A percentile compares a stretch with the other conserved stretches of the same genome.
These are phyloP conservation scores for Erodium moschatum DNA, from an alignment of 441 rosid species.

Conservation along the genomic window DNA sequence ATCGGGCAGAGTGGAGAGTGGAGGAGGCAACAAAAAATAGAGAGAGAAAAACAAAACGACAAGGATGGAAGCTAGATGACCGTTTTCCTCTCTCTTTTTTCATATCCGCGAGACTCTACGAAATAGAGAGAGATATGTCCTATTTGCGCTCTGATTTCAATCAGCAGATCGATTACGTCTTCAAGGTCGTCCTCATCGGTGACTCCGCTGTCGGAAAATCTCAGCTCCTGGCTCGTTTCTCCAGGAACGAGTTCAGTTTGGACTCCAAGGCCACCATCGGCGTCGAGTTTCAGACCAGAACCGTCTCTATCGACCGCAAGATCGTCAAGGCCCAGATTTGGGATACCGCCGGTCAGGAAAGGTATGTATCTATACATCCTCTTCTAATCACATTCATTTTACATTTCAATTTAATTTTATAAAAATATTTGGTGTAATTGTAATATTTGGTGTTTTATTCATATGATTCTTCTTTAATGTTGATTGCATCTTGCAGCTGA, in stretches of 20 bases:
- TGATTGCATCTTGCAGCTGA: too few species aligned
- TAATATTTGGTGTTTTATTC: too few species aligned
- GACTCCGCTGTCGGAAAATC: slow-evolving; percentile 25
- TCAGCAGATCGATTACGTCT: slow-evolving; percentile 21
- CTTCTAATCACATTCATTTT: too few species aligned
- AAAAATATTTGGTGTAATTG: too few species aligned
- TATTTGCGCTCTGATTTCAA: slow-evolving; percentile 17
- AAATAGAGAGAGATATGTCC: slow-evolving; percentile 4
- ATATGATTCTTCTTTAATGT: too few species aligned
- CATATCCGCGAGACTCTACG: background rate
- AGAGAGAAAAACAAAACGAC: background rate
- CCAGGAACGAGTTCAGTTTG: slow-evolving; percentile 22
- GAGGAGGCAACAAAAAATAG: too few species aligned
- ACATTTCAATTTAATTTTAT: too few species aligned
- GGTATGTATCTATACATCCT: background rate
- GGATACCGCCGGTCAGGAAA: too few species aligned
- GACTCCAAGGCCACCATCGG: slow-evolving; percentile 24
- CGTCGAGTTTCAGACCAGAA: slow-evolving; percentile 24
- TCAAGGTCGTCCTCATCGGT: slow-evolving; percentile 22
- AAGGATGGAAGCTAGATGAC: background rate
- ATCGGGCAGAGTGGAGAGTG: too few species aligned
- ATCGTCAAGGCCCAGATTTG: slow-evolving; percentile 18
- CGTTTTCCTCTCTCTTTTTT: background rate
- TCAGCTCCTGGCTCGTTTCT: slow-evolving; percentile 21
- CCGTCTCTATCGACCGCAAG: slow-evolving; percentile 18